Percentiles rank a stretch among this genome's conserved stretches.
Conservation (phyloP, 345 rosid genomes). For the Eucalyptus curtisii region DNA sequence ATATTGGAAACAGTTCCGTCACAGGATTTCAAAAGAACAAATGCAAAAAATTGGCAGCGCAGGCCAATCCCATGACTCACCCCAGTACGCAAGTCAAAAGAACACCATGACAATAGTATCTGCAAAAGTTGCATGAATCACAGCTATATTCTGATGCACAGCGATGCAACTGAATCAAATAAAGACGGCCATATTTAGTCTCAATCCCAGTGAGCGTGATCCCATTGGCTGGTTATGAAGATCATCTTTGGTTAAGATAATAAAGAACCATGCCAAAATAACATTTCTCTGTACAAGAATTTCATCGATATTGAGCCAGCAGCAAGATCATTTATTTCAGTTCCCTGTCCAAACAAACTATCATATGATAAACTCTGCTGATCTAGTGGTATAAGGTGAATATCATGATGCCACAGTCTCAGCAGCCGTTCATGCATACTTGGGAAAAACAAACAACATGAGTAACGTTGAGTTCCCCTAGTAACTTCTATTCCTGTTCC, state of each 20-base stretch:
- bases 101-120: background rate
- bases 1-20: background rate
- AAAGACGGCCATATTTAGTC: background rate
- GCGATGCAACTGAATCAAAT: background rate
- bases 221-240: background rate
- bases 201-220: background rate
- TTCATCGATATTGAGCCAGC: background rate
- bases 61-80: background rate
- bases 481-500: constrained; percentile 24
- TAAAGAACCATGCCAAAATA: background rate
- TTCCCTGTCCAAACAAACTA: background rate
- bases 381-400: background rate
- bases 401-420: background rate
- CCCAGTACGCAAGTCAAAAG: background rate
- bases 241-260: background rate
- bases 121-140: background rate
- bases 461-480: background rate
- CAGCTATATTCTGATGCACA: background rate
- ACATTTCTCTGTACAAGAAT: background rate
- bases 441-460: background rate
- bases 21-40: background rate
- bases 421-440: background rate
- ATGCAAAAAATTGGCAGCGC: background rate
- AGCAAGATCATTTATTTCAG: background rate
- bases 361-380: background rate